These are phyloP conservation scores for Acacia confusa DNA, from an alignment of 306 rosid genomes.

Conservation along the genomic window DNA sequence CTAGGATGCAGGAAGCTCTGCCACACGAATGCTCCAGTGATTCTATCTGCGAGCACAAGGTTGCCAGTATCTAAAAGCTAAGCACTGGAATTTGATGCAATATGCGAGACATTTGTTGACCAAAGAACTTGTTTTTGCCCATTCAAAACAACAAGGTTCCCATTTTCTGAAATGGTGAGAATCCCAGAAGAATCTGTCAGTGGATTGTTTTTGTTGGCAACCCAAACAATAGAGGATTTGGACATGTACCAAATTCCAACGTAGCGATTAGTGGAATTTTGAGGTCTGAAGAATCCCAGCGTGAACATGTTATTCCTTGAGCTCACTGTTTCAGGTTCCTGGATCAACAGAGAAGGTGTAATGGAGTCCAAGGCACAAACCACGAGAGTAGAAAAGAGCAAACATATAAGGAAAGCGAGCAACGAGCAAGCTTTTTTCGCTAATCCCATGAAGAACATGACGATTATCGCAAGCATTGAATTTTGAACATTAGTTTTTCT, in stretches of 20 bases:
- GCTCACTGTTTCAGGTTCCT: not conserved
- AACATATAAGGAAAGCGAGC: not conserved
- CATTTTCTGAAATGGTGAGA: not conserved
- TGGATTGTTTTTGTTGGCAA: no score
- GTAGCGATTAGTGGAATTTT: conserved; percentile 10
- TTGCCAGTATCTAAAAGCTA: not conserved
- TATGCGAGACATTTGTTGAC: conserved; percentile 32
- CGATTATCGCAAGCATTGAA: no score
- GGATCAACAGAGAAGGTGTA: not conserved
- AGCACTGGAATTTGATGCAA: conserved; percentile 26
- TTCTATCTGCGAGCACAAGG: not conserved
- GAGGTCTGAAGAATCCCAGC: conserved; percentile 7
- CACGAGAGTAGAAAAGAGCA: not conserved
- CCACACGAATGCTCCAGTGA: no score
- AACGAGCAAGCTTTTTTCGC: no score
- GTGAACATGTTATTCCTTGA: not conserved
- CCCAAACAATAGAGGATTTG: not conserved
- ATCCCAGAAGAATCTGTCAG: not conserved
- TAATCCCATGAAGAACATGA: not conserved
- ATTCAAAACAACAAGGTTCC: conserved; percentile 33
- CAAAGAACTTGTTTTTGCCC: conserved; percentile 30
- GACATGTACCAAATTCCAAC: conserved; percentile 21
- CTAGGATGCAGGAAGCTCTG: no score
- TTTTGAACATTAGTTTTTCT: no score
- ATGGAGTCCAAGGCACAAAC: not conserved